Conservation (phyloP, 139 green algal genomes). For the Coccomyxa sp. region DNA sequence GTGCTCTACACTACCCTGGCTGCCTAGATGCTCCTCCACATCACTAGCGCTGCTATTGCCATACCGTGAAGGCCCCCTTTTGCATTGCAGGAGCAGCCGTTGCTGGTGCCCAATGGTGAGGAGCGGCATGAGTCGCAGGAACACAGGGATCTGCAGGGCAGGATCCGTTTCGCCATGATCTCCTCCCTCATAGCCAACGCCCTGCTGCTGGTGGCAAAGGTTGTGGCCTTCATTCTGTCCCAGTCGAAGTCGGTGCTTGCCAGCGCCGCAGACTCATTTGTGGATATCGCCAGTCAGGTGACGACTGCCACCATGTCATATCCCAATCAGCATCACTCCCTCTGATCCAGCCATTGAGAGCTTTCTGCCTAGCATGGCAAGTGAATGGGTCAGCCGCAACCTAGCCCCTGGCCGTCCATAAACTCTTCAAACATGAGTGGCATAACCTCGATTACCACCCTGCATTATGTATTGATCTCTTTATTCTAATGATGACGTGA, state of each 20-base stretch:
- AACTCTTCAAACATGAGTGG: too few relatives aligned
- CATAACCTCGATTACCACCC: too few relatives aligned
- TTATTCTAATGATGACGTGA: neutral
- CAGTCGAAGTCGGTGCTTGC: conserved; percentile 60
- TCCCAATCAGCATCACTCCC: conserved; percentile 22
- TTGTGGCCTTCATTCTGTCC: conserved; percentile 40
- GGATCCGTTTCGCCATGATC: conserved; percentile 3
- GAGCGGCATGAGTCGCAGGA: neutral
- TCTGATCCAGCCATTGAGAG: neutral
- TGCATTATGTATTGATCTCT: too few relatives aligned
- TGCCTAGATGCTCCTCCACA: too few relatives aligned
- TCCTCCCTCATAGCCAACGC: conserved; percentile 43
- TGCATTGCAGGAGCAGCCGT: neutral
- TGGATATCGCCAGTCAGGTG: conserved; percentile 61
- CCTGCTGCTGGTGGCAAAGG: conserved; percentile 42
- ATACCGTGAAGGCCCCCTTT: too few relatives aligned
- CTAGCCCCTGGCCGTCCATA: too few relatives aligned
- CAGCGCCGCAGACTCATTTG: conserved; percentile 50
- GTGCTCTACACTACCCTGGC: too few relatives aligned
- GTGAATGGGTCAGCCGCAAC: too few relatives aligned
- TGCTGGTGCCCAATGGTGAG: neutral
- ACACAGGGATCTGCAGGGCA: neutral
- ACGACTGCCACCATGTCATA: conserved; percentile 25
- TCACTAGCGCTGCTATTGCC: too few relatives aligned
- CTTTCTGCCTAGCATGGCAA: too few relatives aligned